Evolutionary conservation across 1,284 basidiomycete species (phyloP).

Genomic region (Gymnopus androsaceus): DNA sequence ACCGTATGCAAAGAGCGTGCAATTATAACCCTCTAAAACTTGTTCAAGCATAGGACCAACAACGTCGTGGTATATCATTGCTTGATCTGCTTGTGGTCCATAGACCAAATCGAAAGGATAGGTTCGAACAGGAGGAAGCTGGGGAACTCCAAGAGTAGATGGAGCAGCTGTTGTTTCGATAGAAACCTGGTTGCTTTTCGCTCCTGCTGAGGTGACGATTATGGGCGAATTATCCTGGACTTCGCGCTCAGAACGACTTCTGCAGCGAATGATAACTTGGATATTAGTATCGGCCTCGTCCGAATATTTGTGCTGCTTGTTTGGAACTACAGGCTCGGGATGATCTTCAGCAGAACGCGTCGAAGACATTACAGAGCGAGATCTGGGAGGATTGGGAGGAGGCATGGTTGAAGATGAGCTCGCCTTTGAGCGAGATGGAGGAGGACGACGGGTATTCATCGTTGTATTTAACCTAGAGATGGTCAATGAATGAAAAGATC

Average conservation of each 20-base stretch:
- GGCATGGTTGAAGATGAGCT: constrained; percentile 25
- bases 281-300: constrained; percentile 75
- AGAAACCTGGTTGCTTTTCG: constrained; percentile 73
- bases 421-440: constrained; percentile 40
- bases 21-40: constrained; percentile 95
- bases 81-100: constrained; percentile 96
- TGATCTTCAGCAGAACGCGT: constrained; percentile 30
- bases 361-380: constrained; percentile 40
- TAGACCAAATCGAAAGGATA: constrained; percentile 94
- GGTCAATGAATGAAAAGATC: constrained; percentile 1
- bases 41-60: constrained; percentile 92
- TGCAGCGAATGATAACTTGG: constrained; percentile 88
- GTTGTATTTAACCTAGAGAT: constrained; percentile 13
- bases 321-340: constrained; percentile 17
- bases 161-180: constrained; percentile 74
- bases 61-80: constrained; percentile 92
- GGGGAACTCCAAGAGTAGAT: constrained; percentile 67
- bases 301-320: constrained; percentile 23
- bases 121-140: constrained; percentile 71
- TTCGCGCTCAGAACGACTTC: constrained; percentile 81
- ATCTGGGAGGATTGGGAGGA: constrained; percentile 32
- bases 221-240: constrained; percentile 80
- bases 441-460: constrained; percentile 57
- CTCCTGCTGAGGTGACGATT: constrained; percentile 75
- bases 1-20: constrained; percentile 97